A percentile compares a stretch with the other conserved stretches of the same genome.
phyloP scores from a whole-genome alignment of 2,329 filamentous ascomycete species.

The Fusarium sacchari region DNA sequence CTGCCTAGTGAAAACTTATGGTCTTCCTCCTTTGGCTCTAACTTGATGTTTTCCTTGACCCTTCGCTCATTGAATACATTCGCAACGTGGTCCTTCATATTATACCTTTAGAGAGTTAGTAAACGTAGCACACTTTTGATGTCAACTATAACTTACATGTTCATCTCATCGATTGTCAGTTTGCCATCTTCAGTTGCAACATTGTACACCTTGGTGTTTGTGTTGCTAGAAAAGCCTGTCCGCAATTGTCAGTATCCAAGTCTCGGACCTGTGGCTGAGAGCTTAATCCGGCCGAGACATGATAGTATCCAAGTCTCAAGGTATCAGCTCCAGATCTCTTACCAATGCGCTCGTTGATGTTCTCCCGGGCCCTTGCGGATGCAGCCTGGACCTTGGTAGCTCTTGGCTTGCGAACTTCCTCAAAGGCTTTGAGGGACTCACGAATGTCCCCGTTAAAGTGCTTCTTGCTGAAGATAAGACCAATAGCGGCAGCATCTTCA shows the following conservation, averaged over 20 bases:
- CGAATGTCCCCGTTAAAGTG: background rate
- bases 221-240: background rate
- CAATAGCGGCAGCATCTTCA: background rate
- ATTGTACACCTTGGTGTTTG: background rate
- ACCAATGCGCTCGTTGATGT: slow-evolving; percentile 6
- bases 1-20: background rate
- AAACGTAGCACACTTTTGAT: accelerated
- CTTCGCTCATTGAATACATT: background rate
- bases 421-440: background rate
- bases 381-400: slow-evolving; percentile 2
- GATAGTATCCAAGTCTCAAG: background rate
- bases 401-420: background rate
- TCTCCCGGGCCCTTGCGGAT: background rate
- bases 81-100: background rate
- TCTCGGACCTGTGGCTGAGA: no score
- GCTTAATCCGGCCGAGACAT: no score
- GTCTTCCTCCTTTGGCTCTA: background rate
- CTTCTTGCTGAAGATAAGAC: background rate
- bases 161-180: background rate
- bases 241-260: background rate
- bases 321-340: accelerated
- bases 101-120: background rate
- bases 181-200: background rate
- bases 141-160: background rate
- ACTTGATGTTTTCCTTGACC: background rate